phyloP scores from a whole-genome alignment of 441 rosid species.

The Pelargonium myrrhifolium region DNA sequence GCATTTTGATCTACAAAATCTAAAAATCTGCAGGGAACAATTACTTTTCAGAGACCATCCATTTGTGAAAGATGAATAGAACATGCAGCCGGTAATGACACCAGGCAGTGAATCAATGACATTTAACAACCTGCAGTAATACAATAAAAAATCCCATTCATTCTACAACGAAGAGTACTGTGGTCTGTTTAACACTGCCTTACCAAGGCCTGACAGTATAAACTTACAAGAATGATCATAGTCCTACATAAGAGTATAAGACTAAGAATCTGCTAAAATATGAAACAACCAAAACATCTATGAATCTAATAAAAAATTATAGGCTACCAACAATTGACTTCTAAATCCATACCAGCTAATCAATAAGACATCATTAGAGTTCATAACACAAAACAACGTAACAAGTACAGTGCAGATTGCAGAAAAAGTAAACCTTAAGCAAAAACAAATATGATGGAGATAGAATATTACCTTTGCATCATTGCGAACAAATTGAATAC shows the following conservation, averaged over 20 bases:
- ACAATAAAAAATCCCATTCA: neutral
- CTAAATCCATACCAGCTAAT: too few relatives aligned
- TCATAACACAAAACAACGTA: neutral
- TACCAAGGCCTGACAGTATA: too few relatives aligned
- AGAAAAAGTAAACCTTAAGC: neutral
- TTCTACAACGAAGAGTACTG: neutral
- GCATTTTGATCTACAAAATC: conserved; percentile 89
- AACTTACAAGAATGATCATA: too few relatives aligned
- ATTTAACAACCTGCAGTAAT: neutral
- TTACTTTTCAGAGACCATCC: too few relatives aligned
- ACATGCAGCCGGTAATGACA: too few relatives aligned
- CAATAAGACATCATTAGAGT: too few relatives aligned
- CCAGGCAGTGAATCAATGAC: neutral
- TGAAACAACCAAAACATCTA: too few relatives aligned
- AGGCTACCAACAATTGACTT: too few relatives aligned
- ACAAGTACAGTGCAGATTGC: neutral
- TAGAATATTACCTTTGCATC: conserved; percentile 66
- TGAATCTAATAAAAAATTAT: too few relatives aligned
- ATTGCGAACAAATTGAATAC: conserved; percentile 88
- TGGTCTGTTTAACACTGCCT: neutral
- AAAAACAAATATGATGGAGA: too few relatives aligned
- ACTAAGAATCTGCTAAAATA: too few relatives aligned
- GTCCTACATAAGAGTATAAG: too few relatives aligned
- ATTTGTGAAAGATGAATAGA: neutral
- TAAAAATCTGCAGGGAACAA: conserved; percentile 46